Conservation (phyloP, 495 filamentous ascomycete species). For the Bombardia bombarda region DNA sequence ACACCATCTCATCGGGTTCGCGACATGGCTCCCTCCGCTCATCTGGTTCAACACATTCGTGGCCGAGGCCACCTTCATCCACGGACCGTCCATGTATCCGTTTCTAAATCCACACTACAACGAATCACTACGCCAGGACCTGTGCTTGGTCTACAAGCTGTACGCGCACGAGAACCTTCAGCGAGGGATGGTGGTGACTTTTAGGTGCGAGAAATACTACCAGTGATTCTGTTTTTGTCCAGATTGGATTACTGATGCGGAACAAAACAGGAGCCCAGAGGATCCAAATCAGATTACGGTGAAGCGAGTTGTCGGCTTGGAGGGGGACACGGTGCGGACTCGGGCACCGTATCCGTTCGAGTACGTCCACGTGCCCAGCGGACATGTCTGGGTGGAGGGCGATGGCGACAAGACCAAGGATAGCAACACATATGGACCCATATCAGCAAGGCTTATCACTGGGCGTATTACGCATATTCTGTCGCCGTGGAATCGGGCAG, state of each 20-base stretch:
- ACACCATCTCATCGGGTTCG: conserved; percentile 43
- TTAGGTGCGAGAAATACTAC: conserved; percentile 30
- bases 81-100: conserved; percentile 69
- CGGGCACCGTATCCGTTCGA: conserved; percentile 50
- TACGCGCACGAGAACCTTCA: conserved; percentile 34
- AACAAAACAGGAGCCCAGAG: conserved; percentile 48
- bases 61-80: conserved; percentile 53
- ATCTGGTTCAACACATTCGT: conserved; percentile 59
- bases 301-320: conserved; percentile 63
- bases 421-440: conserved; percentile 69
- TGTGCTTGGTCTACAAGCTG: conserved; percentile 44
- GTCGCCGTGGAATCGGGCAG: conserved; percentile 46
- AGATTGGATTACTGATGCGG: background rate
- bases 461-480: conserved; percentile 57
- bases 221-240: background rate
- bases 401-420: conserved; percentile 58
- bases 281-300: conserved; percentile 52
- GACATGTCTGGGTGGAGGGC: conserved; percentile 76
- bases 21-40: conserved; percentile 54
- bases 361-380: conserved; percentile 52
- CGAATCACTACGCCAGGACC: conserved; percentile 44
- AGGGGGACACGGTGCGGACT: conserved; percentile 59
- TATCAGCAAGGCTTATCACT: conserved; percentile 51
- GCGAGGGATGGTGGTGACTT: conserved; percentile 47
- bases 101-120: conserved; percentile 61